Conservation (phyloP, 2,329 filamentous ascomycete species). For the Tolypocladium ophioglossoides region DNA sequence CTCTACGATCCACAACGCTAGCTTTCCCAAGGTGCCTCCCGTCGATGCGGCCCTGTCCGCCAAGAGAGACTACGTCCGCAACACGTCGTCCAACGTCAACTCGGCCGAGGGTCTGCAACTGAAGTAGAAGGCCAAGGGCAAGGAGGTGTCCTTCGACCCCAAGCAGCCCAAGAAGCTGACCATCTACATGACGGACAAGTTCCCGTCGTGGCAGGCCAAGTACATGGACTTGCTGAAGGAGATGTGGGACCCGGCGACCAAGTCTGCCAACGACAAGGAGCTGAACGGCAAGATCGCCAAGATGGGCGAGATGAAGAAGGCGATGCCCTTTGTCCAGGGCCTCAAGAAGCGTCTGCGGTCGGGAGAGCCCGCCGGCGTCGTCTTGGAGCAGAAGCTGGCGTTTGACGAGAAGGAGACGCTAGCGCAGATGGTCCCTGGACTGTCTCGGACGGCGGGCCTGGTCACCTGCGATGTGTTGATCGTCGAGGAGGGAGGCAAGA, state of each 20-base stretch:
- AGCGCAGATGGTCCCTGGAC: conserved; percentile 63
- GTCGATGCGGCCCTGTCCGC: conserved; percentile 60
- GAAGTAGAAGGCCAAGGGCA: conserved; percentile 91
- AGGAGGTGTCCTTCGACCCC: conserved; percentile 74
- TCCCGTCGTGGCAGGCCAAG: conserved; percentile 85
- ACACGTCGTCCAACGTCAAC: conserved; percentile 62
- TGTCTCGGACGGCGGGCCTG: conserved; percentile 66
- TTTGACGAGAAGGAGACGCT: conserved; percentile 79
- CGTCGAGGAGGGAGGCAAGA: conserved; percentile 61
- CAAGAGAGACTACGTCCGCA: conserved; percentile 71
- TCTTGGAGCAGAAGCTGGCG: conserved; percentile 73
- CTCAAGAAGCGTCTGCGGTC: conserved; percentile 74
- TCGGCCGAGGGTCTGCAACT: conserved; percentile 72
- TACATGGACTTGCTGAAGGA: conserved; percentile 73
- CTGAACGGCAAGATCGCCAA: conserved; percentile 71
- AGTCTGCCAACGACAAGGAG: conserved; percentile 67
- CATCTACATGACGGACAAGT: conserved; percentile 70
- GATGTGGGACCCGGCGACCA: conserved; percentile 50
- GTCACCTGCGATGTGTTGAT: conserved; percentile 61
- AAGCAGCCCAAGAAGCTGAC: conserved; percentile 87
- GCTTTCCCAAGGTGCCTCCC: conserved; percentile 44
- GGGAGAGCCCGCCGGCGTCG: conserved; percentile 53
- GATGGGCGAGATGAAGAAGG: conserved; percentile 87
- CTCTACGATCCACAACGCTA: conserved; percentile 66
- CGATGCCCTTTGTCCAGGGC: conserved; percentile 89